Conservation (phyloP, 164 flowering plant species). For the Magnolia sinica region DNA sequence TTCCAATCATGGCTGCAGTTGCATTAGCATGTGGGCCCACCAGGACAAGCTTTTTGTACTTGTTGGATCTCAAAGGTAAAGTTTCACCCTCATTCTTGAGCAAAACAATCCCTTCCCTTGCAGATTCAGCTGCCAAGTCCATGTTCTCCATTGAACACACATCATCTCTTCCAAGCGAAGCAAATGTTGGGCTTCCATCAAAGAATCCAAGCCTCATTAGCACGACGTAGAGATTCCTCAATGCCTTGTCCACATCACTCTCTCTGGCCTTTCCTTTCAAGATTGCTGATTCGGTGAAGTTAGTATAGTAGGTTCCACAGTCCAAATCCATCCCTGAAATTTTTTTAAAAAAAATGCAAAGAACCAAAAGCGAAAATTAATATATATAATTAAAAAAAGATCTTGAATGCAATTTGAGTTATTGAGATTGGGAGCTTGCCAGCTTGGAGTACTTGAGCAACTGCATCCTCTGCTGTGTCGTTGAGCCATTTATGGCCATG, state of each 20-base stretch:
- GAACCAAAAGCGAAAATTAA: background rate
- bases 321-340: slow-evolving; percentile 53
- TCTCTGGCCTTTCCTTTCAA: slow-evolving; percentile 22
- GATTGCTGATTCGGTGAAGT: slow-evolving; percentile 24
- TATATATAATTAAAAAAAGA: background rate
- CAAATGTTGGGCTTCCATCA: slow-evolving; percentile 34
- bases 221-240: slow-evolving; percentile 30
- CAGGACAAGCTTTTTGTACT: slow-evolving; percentile 26
- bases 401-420: background rate
- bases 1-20: slow-evolving; percentile 36
- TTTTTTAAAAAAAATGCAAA: too few species aligned
- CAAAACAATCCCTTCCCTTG: slow-evolving; percentile 52
- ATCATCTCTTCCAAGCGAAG: slow-evolving; percentile 28
- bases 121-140: slow-evolving; percentile 49
- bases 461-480: background rate
- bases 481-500: background rate
- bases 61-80: slow-evolving; percentile 26
- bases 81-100: slow-evolving; percentile 30
- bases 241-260: slow-evolving; percentile 30
- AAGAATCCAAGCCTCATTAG: slow-evolving; percentile 46
- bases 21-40: slow-evolving; percentile 51
- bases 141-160: slow-evolving; percentile 36
- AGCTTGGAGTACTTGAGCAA: background rate
- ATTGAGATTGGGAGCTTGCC: background rate
- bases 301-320: slow-evolving; percentile 35